Evolutionary conservation across 176 grass and related monocot genomes (phyloP).

Genomic region (Tillandsia leiboldiana): DNA sequence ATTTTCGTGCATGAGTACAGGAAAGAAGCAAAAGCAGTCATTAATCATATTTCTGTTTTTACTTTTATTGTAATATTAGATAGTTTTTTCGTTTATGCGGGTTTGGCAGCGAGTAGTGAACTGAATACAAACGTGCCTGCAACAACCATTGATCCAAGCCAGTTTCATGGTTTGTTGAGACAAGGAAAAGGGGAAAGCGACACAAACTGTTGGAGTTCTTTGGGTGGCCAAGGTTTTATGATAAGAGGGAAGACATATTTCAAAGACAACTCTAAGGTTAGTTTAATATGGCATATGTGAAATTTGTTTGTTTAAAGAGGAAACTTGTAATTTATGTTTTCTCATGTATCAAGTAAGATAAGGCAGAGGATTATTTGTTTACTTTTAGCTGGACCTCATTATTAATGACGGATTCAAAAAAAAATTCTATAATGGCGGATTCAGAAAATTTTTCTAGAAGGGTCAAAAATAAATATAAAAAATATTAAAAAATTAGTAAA

Average conservation of each 20-base stretch:
- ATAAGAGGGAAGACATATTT: conserved; percentile 95
- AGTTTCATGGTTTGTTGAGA: too few relatives aligned
- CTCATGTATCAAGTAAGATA: not conserved
- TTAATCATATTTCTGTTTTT: not conserved
- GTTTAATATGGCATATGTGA: not conserved
- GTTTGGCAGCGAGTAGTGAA: conserved; percentile 44
- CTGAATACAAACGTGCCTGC: conserved; percentile 33
- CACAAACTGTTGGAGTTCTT: conserved; percentile 71
- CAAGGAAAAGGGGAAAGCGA: too few relatives aligned
- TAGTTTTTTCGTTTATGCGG: conserved; percentile 29
- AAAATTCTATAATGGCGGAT: too few relatives aligned
- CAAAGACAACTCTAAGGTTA: conserved; percentile 72
- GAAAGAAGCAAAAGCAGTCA: not conserved
- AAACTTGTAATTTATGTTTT: not conserved
- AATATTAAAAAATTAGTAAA: too few relatives aligned
- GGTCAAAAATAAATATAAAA: too few relatives aligned
- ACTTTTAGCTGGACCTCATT: not conserved
- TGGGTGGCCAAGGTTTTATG: conserved; percentile 83
- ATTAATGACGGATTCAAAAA: too few relatives aligned
- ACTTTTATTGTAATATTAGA: not conserved
- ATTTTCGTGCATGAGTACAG: not conserved
- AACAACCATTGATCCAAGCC: too few relatives aligned
- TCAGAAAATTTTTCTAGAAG: too few relatives aligned
- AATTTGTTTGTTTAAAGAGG: too few relatives aligned
- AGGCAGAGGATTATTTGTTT: not conserved